Base-by-base conservation (phyloP, 306 rosid genomes). In the Nissolia schottii region DNA sequence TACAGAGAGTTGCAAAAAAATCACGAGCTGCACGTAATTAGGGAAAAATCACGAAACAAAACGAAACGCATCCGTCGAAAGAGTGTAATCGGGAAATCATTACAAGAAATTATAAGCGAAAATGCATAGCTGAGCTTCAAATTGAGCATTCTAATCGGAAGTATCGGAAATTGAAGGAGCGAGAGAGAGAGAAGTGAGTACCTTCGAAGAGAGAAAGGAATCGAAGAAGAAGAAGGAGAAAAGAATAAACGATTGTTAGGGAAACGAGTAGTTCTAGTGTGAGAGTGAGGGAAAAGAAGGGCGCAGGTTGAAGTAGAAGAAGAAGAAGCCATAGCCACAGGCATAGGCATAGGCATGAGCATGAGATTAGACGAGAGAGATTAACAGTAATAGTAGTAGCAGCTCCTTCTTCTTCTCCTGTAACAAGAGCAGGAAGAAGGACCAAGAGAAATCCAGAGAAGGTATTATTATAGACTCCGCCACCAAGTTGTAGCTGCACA, bases 201-300 rank as follows among this genome's bases (percentile, higher is more conserved):
- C 92, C 87, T 83, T 38, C n/a, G 56, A 19, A 64, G 3, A 48
- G 76, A 74, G 72, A 60, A 68, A 12, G 67, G 12, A 15, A 72
- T 81, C 1, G 85, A 51, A 56, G 80, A 57, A 25, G 75, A 7
- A 12, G 58, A 1, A 12, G 58, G 0, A 12, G 78, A 48, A 12
- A 76, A 66, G 58, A 77, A 59, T 2, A 65, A 13, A 12, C 76
- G 85, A 7, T 64, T 68, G 57, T 29, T 41, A 1, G 60, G 81
- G 18, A 80, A 74, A 25, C 73, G 82, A 77, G n/a, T n/a, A n/a
- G 75, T 6, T 5, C 50, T 3, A 18, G 27, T 60, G 20, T 10
- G 70, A 43, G n/a, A 67, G 12, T 19, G 80, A 46, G 76, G 81
- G 54, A 71, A 75, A 49, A 64, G 69, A 63, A 59, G 56, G 74